phyloP scores from a whole-genome alignment of 805 yeast species.

The Ogataea polymorpha region DNA sequence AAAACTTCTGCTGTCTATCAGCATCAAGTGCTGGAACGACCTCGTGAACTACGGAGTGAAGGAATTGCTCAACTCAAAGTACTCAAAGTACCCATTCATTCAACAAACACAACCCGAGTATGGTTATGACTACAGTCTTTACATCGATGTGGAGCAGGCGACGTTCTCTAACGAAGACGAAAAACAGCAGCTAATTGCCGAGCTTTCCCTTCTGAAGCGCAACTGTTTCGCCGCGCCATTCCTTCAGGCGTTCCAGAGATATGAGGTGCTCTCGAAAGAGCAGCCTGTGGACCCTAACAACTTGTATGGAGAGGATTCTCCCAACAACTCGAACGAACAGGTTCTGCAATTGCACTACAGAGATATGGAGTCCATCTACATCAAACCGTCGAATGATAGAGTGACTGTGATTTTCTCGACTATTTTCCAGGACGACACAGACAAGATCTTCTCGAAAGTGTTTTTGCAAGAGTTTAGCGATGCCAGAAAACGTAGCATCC shows the following conservation, averaged over 20 bases:
- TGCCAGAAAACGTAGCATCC: slow-evolving; percentile 92
- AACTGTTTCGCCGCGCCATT: slow-evolving; percentile 92
- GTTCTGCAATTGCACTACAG: slow-evolving; percentile 78
- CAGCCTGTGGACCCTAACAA: slow-evolving; percentile 38
- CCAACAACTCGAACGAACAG: slow-evolving; percentile 44
- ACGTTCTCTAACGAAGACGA: slow-evolving; percentile 41
- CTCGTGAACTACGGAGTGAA: slow-evolving; percentile 64
- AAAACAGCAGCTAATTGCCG: slow-evolving; percentile 50
- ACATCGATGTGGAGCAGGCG: slow-evolving; percentile 47
- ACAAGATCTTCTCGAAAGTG: slow-evolving; percentile 84
- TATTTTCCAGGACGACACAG: slow-evolving; percentile 93
- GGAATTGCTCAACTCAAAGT: slow-evolving; percentile 49
- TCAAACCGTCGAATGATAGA: slow-evolving; percentile 91
- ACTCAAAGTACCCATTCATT: slow-evolving; percentile 40
- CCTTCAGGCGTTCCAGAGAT: slow-evolving; percentile 77
- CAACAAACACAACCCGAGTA: slow-evolving; percentile 51
- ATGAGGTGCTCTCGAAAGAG: slow-evolving; percentile 57
- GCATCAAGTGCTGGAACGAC: slow-evolving; percentile 76
- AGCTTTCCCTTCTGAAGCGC: slow-evolving; percentile 75
- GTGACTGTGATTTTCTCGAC: slow-evolving; percentile 96
- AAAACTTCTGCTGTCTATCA: slow-evolving; percentile 61
- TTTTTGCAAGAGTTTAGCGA: slow-evolving; percentile 92
- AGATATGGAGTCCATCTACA: slow-evolving; percentile 87
- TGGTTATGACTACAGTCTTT: slow-evolving; percentile 79
- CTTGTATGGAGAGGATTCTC: slow-evolving; percentile 39